Evolutionary conservation across 805 yeast species (phyloP).

Genomic region (Yarrowia porcina): DNA sequence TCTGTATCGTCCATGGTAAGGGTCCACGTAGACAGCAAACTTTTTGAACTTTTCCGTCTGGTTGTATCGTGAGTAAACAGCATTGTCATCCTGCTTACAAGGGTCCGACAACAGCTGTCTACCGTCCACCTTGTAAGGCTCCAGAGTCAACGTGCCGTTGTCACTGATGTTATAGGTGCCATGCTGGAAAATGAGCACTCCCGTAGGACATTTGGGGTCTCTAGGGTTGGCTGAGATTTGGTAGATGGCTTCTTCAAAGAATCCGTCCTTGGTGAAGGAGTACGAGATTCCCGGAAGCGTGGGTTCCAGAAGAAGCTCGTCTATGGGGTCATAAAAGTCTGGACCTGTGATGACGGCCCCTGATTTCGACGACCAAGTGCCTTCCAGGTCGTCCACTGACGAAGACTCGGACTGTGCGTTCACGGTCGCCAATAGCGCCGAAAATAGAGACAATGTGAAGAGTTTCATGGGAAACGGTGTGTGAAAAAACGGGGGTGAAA

Average conservation of each 20-base stretch:
- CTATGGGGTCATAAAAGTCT: constrained; percentile 87
- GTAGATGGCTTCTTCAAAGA: constrained; percentile 84
- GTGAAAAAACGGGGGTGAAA: neutral
- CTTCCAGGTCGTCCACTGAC: constrained; percentile 16
- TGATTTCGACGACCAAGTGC: constrained; percentile 93
- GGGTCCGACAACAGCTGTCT: constrained; percentile 88
- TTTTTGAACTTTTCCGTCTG: constrained; percentile 60
- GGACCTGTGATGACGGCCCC: constrained; percentile 96
- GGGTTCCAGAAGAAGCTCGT: constrained; percentile 91
- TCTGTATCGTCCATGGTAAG: constrained; percentile 79
- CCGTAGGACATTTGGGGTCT: constrained; percentile 80
- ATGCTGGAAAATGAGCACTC: constrained; percentile 81
- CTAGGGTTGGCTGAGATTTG: constrained; percentile 50
- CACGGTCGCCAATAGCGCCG: neutral
- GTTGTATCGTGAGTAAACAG: constrained; percentile 62
- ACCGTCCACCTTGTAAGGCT: constrained; percentile 84
- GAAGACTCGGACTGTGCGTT: neutral
- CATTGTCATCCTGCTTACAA: constrained; percentile 50
- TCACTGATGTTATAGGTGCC: constrained; percentile 63
- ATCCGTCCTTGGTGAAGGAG: constrained; percentile 91
- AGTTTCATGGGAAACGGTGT: constrained; percentile 10
- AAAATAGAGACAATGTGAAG: neutral
- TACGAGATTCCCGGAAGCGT: constrained; percentile 91
- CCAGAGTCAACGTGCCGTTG: constrained; percentile 66
- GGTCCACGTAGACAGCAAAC: constrained; percentile 54